phyloP scores from a whole-genome alignment of 257 asterid species.

The Solanum boliviense region DNA sequence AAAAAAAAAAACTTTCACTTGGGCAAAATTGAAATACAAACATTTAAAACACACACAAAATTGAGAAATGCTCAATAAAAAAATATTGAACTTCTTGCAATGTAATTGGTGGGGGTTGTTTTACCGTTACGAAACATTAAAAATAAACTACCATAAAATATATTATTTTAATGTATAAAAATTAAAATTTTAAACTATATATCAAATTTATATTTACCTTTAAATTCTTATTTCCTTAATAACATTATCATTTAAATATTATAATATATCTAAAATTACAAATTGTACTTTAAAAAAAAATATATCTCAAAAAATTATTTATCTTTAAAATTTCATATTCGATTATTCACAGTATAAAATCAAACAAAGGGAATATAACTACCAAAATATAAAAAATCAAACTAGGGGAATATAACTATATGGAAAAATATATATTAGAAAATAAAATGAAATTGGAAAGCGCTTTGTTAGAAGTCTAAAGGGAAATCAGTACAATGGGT shows the following conservation, averaged over 20 bases:
- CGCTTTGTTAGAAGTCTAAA: neutral
- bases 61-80: too few species aligned
- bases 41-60: too few species aligned
- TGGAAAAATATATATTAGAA: too few species aligned
- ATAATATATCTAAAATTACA: too few species aligned
- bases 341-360: neutral
- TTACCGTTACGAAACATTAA: neutral
- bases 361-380: neutral
- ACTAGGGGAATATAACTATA: neutral
- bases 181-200: too few species aligned
- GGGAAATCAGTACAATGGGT: neutral
- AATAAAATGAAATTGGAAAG: neutral
- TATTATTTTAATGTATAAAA: too few species aligned
- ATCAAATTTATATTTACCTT: too few species aligned
- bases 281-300: too few species aligned
- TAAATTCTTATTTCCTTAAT: neutral
- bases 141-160: too few species aligned
- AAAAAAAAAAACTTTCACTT: too few species aligned
- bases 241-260: neutral
- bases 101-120: neutral
- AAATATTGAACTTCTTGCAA: neutral
- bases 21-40: neutral
- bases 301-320: neutral
- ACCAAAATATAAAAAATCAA: neutral
- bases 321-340: neutral